Conservation (phyloP, 108 stramenopile species). For the Cyclostephanos tholiformis region DNA sequence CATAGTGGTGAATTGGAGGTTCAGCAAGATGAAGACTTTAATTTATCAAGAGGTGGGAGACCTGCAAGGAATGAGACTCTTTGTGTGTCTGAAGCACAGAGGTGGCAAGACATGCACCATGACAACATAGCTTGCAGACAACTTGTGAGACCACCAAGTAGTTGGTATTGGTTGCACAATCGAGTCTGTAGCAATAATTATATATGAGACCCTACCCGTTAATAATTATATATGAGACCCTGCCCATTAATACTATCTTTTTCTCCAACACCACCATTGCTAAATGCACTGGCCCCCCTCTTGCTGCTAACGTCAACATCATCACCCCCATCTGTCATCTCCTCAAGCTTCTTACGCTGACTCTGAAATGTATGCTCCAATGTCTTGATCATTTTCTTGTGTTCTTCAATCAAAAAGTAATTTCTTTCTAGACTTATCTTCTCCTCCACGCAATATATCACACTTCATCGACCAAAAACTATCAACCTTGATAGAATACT, state of each 20-base stretch:
- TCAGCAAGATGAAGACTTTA: not conserved
- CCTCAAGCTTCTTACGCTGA: not conserved
- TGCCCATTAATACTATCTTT: too few relatives aligned
- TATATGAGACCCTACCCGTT: not conserved
- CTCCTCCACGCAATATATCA: not conserved
- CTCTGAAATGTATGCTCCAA: not conserved
- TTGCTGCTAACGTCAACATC: not conserved
- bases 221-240: too few relatives aligned
- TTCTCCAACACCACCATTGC: not conserved
- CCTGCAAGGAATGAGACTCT: not conserved
- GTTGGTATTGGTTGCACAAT: slow-evolving; percentile 1
- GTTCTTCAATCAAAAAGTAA: not conserved
- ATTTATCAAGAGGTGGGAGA: not conserved
- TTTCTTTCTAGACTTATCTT: not conserved
- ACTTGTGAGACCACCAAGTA: not conserved
- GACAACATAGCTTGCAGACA: not conserved
- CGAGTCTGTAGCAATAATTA: not conserved
- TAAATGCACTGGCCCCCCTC: not conserved
- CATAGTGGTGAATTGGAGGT: not conserved
- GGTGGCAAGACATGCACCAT: not conserved
- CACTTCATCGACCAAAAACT: not conserved
- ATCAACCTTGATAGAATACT: not conserved
- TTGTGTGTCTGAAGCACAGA: not conserved
- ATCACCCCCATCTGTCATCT: not conserved
- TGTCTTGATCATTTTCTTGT: slow-evolving; percentile 1